These are phyloP conservation scores for Maudiozyma bulderi DNA, from an alignment of 805 yeast species.

Conservation along the genomic window DNA sequence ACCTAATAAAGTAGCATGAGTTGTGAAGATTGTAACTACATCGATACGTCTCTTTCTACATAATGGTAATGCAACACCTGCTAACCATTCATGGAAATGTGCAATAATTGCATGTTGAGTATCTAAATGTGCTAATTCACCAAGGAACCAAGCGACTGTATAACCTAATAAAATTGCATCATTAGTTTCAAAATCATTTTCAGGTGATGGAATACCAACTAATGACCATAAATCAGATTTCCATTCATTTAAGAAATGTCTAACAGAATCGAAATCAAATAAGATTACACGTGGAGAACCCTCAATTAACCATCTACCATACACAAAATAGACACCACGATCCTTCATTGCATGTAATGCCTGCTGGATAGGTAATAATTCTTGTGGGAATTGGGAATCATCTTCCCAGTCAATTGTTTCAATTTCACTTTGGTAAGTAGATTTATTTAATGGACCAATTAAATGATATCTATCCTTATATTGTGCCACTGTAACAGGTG, in stretches of 20 bases:
- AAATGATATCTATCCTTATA: conserved; percentile 78
- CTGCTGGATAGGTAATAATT: conserved; percentile 22
- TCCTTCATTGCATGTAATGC: conserved; percentile 69
- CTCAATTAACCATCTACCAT: conserved; percentile 95
- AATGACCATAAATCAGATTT: conserved; percentile 83
- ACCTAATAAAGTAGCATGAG: conserved; percentile 93
- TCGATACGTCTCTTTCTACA: conserved; percentile 88
- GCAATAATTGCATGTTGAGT: conserved; percentile 81
- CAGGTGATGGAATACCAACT: conserved; percentile 91
- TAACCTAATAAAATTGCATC: conserved; percentile 91
- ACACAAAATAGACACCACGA: conserved; percentile 73
- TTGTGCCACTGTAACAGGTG: conserved; percentile 92
- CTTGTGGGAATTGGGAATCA: conserved; percentile 28
- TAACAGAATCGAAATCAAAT: conserved; percentile 76
- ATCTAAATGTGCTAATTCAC: conserved; percentile 82
- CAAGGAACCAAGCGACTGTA: conserved; percentile 92
- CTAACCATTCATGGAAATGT: conserved; percentile 97
- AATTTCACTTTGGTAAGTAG: conserved; percentile 70
- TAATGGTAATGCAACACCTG: conserved; percentile 90
- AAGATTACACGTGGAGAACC: conserved; percentile 92
- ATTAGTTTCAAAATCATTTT: conserved; percentile 76
- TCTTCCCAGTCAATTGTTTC: conserved; percentile 58
- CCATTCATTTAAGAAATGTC: conserved; percentile 75
- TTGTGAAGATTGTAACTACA: conserved; percentile 90
- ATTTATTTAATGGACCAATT: conserved; percentile 75